These are phyloP conservation scores for Starmerella potacharoeniae DNA, from an alignment of 805 yeast genomes.

Conservation along the genomic window DNA sequence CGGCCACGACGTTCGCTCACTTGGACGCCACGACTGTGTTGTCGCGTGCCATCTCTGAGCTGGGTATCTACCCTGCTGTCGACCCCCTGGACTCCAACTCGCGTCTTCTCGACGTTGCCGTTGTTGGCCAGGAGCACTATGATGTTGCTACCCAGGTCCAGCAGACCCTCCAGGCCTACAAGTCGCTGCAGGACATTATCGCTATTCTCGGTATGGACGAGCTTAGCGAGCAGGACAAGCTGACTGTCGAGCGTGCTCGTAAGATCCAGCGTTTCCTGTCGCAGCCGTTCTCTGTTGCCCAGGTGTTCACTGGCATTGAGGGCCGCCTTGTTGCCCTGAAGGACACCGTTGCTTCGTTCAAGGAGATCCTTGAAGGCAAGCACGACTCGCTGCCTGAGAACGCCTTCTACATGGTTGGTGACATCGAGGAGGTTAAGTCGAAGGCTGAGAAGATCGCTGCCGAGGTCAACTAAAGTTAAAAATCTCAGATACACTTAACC, in stretches of 20 bases:
- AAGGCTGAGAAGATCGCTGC: constrained; percentile 98
- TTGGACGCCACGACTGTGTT: constrained; percentile 99
- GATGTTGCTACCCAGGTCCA: constrained; percentile 89
- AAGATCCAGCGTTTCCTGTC: constrained; percentile 99
- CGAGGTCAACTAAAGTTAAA: constrained; percentile 33
- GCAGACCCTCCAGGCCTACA: constrained; percentile 98
- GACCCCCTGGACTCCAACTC: constrained; percentile 99
- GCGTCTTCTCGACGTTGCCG: constrained; percentile 91
- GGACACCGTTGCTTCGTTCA: constrained; percentile 91
- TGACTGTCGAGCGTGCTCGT: constrained; percentile 99
- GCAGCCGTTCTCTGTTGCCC: constrained; percentile 99
- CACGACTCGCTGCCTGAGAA: constrained; percentile 98
- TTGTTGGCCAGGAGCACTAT: constrained; percentile 98
- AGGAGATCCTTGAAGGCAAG: constrained; percentile 95
- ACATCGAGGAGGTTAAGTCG: constrained; percentile 95
- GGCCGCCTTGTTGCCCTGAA: constrained; percentile 95
- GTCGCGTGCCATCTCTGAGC: constrained; percentile 98
- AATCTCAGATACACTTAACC: not conserved
- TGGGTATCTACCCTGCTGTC: constrained; percentile 99
- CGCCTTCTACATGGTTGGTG: constrained; percentile 99
- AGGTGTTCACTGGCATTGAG: constrained; percentile 99
- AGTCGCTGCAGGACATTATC: constrained; percentile 99
- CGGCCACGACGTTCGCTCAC: constrained; percentile 99
- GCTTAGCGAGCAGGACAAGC: constrained; percentile 95
- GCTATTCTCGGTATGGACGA: constrained; percentile 99